Evolutionary conservation across 352 stramenopile species (phyloP).

Genomic region (Phytophthora megakarya): DNA sequence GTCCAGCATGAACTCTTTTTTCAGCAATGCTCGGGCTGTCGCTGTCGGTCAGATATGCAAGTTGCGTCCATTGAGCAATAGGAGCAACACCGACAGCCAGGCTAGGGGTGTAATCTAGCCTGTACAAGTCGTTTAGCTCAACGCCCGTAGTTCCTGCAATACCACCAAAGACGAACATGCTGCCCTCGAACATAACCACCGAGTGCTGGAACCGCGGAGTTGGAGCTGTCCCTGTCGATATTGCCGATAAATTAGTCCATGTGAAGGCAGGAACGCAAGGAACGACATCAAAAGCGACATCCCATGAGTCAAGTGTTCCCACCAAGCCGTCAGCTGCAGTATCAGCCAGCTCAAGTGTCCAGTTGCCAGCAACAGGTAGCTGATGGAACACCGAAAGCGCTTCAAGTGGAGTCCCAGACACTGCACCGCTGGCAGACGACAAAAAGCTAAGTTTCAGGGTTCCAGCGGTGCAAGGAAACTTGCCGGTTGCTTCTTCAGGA

Average conservation of each 20-base stretch:
- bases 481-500: conserved; percentile 44
- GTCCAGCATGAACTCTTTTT: conserved; percentile 38
- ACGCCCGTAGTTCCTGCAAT: conserved; percentile 33
- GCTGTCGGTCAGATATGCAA: conserved; percentile 32
- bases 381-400: conserved; percentile 62
- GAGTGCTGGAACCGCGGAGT: conserved; percentile 64
- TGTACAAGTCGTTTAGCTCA: conserved; percentile 58
- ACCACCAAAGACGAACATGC: conserved; percentile 77
- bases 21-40: conserved; percentile 34
- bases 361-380: conserved; percentile 54
- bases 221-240: conserved; percentile 43
- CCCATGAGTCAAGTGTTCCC: conserved; percentile 55
- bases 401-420: conserved; percentile 38
- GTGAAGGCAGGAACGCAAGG: conserved; percentile 61
- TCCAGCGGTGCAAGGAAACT: conserved; percentile 29
- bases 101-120: conserved; percentile 58
- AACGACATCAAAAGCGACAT: conserved; percentile 54
- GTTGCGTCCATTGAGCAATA: conserved; percentile 48
- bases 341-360: conserved; percentile 62
- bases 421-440: conserved; percentile 17
- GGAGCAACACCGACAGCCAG: conserved; percentile 11
- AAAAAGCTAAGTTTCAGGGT: conserved; percentile 42
- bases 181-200: conserved; percentile 55
- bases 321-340: conserved; percentile 43
- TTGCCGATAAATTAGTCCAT: conserved; percentile 51